Percentiles rank a stretch among this genome's conserved stretches.
Conservation (phyloP, 1,284 basidiomycete species). For the Pseudozyma thailandica region DNA sequence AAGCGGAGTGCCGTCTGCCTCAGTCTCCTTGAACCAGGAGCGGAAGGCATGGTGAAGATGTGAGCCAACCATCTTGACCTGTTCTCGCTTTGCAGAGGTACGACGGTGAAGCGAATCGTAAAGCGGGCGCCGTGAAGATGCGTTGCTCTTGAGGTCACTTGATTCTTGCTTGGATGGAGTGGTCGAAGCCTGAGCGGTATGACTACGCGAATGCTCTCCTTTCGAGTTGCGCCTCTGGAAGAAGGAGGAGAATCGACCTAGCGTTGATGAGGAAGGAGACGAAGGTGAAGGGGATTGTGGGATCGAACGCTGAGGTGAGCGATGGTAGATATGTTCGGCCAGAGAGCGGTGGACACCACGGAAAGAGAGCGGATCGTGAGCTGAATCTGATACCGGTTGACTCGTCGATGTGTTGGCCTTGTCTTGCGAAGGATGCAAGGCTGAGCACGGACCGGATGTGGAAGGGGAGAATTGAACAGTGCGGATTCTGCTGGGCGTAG, state of each 20-base stretch:
- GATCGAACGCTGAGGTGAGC: constrained; percentile 11
- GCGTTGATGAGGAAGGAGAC: constrained; percentile 7
- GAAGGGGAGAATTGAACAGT: constrained; percentile 13
- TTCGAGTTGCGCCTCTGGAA: constrained; percentile 15
- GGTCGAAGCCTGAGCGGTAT: background rate
- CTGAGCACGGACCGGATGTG: background rate
- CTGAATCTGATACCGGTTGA: background rate
- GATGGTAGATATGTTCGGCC: constrained; percentile 22
- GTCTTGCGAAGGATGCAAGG: background rate
- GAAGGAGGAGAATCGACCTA: constrained; percentile 14
- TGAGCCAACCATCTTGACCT: constrained; percentile 59
- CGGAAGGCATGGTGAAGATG: constrained; percentile 60
- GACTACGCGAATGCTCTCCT: background rate
- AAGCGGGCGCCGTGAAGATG: background rate
- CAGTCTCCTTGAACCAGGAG: constrained; percentile 64
- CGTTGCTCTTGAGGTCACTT: constrained; percentile 1
- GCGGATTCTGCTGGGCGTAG: constrained; percentile 6
- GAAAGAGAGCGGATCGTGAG: constrained; percentile 6
- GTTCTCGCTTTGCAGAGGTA: constrained; percentile 35
- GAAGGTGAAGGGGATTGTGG: background rate
- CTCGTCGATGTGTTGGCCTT: constrained; percentile 1
- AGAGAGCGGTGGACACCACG: constrained; percentile 28
- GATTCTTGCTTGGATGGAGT: background rate
- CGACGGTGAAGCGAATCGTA: constrained; percentile 17
- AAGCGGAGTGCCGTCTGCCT: constrained; percentile 58